Evolutionary conservation across 2,329 filamentous ascomycete genomes (phyloP).

Genomic region (Myriosclerotinia duriaeana): DNA sequence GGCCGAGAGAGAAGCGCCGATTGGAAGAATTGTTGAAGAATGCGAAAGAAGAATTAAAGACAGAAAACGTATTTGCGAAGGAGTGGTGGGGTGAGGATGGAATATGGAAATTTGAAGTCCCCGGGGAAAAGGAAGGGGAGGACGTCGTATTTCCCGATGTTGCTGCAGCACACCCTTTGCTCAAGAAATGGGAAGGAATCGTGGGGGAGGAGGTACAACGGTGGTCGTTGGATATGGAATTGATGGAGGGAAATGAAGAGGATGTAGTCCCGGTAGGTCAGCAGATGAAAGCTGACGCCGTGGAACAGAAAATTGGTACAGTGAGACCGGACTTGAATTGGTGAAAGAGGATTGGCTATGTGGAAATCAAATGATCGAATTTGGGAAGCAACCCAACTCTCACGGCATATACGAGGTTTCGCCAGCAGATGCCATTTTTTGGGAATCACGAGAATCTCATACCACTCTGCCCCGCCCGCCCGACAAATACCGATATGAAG

Average conservation of each 20-base stretch:
- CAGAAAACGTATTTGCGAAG: conserved; percentile 61
- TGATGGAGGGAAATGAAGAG: conserved; percentile 32
- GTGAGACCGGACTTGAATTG: conserved; percentile 28
- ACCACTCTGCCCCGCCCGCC: neutral
- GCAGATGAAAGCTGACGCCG: conserved; percentile 5
- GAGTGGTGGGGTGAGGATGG: conserved; percentile 71
- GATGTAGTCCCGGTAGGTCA: conserved; percentile 9
- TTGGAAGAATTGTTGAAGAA: conserved; percentile 45
- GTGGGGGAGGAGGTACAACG: conserved; percentile 46
- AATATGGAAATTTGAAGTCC: conserved; percentile 65
- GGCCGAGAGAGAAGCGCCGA: conserved; percentile 30
- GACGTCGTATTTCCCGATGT: conserved; percentile 60
- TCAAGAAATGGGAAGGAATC: conserved; percentile 59
- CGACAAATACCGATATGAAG: neutral
- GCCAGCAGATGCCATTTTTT: neutral
- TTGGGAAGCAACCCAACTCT: neutral
- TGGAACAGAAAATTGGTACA: conserved; percentile 31
- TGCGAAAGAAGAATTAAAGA: conserved; percentile 60
- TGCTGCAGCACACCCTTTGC: conserved; percentile 65
- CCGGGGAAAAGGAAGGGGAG: conserved; percentile 42
- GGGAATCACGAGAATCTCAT: neutral
- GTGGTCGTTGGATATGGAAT: conserved; percentile 43
- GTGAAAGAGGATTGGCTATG: conserved; percentile 5
- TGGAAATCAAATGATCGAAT: conserved; percentile 6
- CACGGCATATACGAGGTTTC: conserved; percentile 22